Evolutionary conservation across 805 yeast genomes (phyloP), one percentile per base, ranked within the genome.

Genomic region (Cephaloascus fragrans): DNA sequence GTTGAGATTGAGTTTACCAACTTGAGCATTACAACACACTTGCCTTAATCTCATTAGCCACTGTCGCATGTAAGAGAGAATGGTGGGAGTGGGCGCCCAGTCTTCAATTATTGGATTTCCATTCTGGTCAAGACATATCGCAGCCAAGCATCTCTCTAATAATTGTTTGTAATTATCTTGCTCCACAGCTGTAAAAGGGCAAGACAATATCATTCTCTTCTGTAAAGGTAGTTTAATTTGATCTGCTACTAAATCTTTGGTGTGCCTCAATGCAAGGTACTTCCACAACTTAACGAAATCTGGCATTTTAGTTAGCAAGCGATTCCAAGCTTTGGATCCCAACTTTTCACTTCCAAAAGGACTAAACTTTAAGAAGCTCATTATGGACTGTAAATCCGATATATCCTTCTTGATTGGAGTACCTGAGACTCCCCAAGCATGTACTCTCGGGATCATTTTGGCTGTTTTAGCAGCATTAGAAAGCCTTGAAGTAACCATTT

Each of bases 371-470:
- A 88, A 56, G 50, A 86, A 90, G 12, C 75, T 70, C 26, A 89
- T 53, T 4, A 87, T 67, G 0, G 95, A 82, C 34, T 73, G 76
- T 36, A 89, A 64, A 56, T 90, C 96, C 26, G 67, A 55, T 33
- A 83, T 58, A 32, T 75, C 69, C 44, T 73, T 73, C 46, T 80
- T 77, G 14, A 88, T 81, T 0, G 97, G 95, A 0, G 98, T 93
- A 4, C 98, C 98, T 1, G 96, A 85, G 1, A 89, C 96, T 14
- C 95, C 97, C 97, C 97, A 93, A 0, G 96, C 78, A 59, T 93
- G 97, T 35, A 77, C 73, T 38, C 96, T 67, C 3, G 96, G 90
- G 19, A 93, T 74, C 29, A 84, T 61, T 2, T 83, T 67, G 0
- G 96, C 87, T 41, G 88, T 84, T 41, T 74, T 77, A 17, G 95